A percentile compares a stretch with the other conserved stretches of the same genome.
phyloP scores from a whole-genome alignment of 1,284 basidiomycete genomes.

The Malassezia caprae region DNA sequence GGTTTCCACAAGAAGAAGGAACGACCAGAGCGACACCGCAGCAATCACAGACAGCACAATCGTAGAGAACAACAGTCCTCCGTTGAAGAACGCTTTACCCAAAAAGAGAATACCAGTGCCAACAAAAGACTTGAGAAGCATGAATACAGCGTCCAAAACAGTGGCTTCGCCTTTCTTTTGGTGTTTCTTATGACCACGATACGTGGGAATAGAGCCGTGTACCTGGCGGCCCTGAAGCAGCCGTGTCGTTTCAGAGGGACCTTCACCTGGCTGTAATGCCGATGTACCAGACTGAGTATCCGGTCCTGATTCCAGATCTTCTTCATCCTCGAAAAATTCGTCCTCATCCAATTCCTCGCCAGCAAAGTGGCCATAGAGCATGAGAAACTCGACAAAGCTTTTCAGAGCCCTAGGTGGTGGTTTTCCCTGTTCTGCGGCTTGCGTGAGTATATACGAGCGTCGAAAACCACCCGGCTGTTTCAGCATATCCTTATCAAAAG shows the following conservation, averaged over 20 bases:
- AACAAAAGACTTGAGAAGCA: constrained; percentile 70
- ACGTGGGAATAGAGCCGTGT: constrained; percentile 5
- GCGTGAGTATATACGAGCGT: constrained; percentile 34
- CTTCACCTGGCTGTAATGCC: constrained; percentile 16
- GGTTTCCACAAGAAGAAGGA: constrained; percentile 78
- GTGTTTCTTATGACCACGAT: constrained; percentile 5
- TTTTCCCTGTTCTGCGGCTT: constrained; percentile 38
- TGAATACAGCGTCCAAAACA: constrained; percentile 45
- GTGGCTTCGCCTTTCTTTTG: constrained; percentile 28
- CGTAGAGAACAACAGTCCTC: constrained; percentile 81
- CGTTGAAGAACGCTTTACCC: constrained; percentile 94
- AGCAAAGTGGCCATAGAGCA: constrained; percentile 44
- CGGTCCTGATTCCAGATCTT: constrained; percentile 20
- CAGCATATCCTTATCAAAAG: constrained; percentile 34
- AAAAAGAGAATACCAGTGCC: constrained; percentile 93
- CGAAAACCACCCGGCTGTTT: constrained; percentile 45
- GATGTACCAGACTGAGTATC: constrained; percentile 18
- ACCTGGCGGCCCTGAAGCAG: constrained; percentile 26
- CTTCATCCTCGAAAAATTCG: constrained; percentile 32
- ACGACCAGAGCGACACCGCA: constrained; percentile 79
- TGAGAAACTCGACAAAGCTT: constrained; percentile 46
- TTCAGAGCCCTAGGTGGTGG: constrained; percentile 37
- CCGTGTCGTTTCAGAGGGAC: constrained; percentile 28
- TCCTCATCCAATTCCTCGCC: constrained; percentile 42
- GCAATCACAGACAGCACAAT: constrained; percentile 72